phyloP scores from a whole-genome alignment of 768 basidiomycete genomes.

The Pisolithus tinctorius region DNA sequence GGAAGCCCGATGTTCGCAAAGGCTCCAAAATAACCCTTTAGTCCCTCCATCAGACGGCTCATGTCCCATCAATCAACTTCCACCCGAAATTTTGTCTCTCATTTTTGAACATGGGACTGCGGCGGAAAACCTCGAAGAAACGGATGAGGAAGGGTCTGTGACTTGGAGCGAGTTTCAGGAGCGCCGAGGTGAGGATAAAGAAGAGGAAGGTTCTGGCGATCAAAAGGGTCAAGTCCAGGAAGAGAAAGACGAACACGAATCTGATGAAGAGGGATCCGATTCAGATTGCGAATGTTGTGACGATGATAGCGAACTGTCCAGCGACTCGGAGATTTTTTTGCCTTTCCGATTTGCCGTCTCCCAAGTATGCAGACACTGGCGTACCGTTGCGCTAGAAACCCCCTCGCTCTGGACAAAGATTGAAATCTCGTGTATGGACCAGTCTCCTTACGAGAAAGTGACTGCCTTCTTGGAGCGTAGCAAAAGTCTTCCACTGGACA shows the following conservation, averaged over 20 bases:
- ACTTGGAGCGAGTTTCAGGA: neutral
- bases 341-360: conserved; percentile 51
- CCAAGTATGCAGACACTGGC: conserved; percentile 59
- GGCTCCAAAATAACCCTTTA: conserved; percentile 41
- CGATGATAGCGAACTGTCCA: neutral
- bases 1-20: neutral
- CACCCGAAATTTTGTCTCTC: conserved; percentile 49
- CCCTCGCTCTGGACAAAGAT: conserved; percentile 53
- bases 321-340: conserved; percentile 6
- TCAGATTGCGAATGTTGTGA: conserved; percentile 3
- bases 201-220: no score
- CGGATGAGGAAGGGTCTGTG: no score
- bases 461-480: conserved; percentile 46
- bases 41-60: conserved; percentile 33
- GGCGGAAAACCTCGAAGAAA: no score
- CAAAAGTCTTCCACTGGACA: conserved; percentile 45
- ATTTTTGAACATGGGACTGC: conserved; percentile 43
- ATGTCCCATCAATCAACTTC: conserved; percentile 48
- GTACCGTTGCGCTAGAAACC: conserved; percentile 42
- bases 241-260: conserved; percentile 5
- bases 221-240: no score
- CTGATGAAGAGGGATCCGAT: conserved; percentile 1
- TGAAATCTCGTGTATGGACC: conserved; percentile 13
- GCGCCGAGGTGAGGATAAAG: no score
- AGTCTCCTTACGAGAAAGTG: conserved; percentile 38